Evolutionary conservation across 495 filamentous ascomycete genomes (phyloP).

Genomic region (Sabuloglossum arenarium): DNA sequence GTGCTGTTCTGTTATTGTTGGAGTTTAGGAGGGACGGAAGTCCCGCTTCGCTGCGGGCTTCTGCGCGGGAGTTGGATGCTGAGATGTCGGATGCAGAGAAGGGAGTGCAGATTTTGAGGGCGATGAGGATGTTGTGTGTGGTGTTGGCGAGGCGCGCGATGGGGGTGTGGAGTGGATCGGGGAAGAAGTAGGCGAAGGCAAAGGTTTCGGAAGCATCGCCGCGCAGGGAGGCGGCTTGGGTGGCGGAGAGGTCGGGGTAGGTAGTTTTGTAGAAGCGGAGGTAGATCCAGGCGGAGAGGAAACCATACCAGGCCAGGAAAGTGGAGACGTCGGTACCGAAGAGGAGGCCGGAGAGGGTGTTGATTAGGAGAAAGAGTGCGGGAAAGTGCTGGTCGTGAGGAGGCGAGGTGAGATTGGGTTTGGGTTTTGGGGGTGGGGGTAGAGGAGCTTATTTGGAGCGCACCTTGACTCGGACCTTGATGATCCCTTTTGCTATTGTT

Average conservation of each 20-base stretch:
- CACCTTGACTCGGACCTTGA: conserved; percentile 69
- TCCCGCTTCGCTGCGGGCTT: conserved; percentile 43
- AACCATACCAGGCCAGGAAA: conserved; percentile 58
- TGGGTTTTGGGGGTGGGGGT: neutral
- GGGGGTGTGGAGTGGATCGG: conserved; percentile 60
- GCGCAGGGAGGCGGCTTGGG: conserved; percentile 32
- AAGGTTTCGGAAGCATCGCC: conserved; percentile 95
- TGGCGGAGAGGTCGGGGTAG: conserved; percentile 36
- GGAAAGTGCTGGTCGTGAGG: conserved; percentile 46
- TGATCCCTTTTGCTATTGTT: conserved; percentile 62
- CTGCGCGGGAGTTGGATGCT: conserved; percentile 51
- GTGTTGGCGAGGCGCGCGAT: conserved; percentile 51
- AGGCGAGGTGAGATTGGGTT: conserved; percentile 9
- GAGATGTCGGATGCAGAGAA: conserved; percentile 75
- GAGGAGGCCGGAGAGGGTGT: conserved; percentile 53
- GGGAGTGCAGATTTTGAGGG: conserved; percentile 57
- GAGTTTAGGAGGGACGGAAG: conserved; percentile 36
- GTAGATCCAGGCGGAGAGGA: conserved; percentile 84
- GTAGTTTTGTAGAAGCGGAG: conserved; percentile 78
- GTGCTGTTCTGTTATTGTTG: conserved; percentile 15
- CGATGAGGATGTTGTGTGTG: conserved; percentile 52
- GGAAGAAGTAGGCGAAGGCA: conserved; percentile 86
- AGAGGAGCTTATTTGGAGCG: neutral
- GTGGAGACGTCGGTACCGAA: conserved; percentile 73
- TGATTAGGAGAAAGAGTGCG: conserved; percentile 65